These are phyloP conservation scores for Mucor mucedo DNA, from an alignment of 371 early-diverging fungal genomes.

Conservation along the genomic window DNA sequence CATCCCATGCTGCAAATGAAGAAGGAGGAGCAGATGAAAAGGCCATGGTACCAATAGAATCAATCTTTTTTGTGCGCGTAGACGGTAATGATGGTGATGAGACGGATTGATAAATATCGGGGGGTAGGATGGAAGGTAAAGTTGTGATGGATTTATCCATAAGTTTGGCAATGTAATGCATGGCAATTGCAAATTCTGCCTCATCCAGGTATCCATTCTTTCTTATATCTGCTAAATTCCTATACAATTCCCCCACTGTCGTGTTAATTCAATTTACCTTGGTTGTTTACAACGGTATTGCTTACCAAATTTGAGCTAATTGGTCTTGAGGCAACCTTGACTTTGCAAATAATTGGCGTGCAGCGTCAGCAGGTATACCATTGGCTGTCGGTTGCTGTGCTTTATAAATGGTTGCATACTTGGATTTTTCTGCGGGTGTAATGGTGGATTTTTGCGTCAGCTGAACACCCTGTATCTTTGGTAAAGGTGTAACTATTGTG, in stretches of 20 bases:
- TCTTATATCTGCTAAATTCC: conserved; percentile 68
- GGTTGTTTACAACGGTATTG: background rate
- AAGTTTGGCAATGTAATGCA: conserved; percentile 71
- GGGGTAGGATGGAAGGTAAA: conserved; percentile 22
- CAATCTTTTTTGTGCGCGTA: conserved; percentile 29
- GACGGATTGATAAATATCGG: conserved; percentile 22
- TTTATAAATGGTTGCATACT: conserved; percentile 26
- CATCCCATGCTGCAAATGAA: conserved; percentile 63
- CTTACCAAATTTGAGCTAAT: conserved; percentile 37
- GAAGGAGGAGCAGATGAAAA: conserved; percentile 28
- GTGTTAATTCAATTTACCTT: no score
- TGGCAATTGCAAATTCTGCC: conserved; percentile 74
- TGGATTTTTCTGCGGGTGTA: conserved; percentile 22
- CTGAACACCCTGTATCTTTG: conserved; percentile 50
- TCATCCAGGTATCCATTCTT: conserved; percentile 62
- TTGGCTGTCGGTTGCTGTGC: conserved; percentile 21
- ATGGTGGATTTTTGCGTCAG: conserved; percentile 14
- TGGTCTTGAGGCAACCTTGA: conserved; percentile 31
- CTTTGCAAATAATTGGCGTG: conserved; percentile 26
- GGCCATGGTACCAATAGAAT: conserved; percentile 46
- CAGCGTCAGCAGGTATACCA: conserved; percentile 27
- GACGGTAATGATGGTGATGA: conserved; percentile 8
- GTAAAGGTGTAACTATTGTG: conserved; percentile 41
- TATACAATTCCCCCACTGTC: background rate
- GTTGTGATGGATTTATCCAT: conserved; percentile 64